Evolutionary conservation across 2,329 filamentous ascomycete genomes (phyloP).

Genomic region (Acrodontium crateriforme): DNA sequence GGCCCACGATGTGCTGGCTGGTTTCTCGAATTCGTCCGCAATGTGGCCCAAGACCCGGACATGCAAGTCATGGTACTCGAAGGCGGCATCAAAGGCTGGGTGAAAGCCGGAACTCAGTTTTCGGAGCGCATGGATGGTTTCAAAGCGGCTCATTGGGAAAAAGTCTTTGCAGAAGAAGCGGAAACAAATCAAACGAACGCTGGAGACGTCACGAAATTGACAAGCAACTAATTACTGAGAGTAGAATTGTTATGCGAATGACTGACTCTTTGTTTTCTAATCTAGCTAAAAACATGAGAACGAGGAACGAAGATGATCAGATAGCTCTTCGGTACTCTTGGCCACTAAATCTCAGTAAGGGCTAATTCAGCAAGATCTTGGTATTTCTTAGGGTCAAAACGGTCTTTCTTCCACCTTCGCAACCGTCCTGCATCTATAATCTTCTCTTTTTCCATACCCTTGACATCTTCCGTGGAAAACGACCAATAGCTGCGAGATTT

Average conservation of each 20-base stretch:
- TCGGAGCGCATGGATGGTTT: constrained; percentile 28
- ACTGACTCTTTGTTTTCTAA: no score
- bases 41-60: constrained; percentile 22
- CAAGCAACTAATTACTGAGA: no score
- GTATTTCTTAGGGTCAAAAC: constrained; percentile 17
- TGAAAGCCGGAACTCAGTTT: constrained; percentile 26
- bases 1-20: constrained; percentile 23
- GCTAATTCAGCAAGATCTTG: constrained; percentile 15
- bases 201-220: no score
- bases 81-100: constrained; percentile 33
- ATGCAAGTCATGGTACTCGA: constrained; percentile 29
- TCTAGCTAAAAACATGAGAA: no score
- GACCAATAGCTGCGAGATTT: constrained; percentile 14
- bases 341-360: constrained; percentile 19
- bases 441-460: constrained; percentile 13
- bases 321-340: no score
- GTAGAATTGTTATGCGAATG: no score
- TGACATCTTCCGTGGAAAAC: constrained; percentile 6
- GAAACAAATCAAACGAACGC: no score
- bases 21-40: constrained; percentile 22
- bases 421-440: constrained; percentile 16
- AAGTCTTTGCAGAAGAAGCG: constrained; percentile 21
- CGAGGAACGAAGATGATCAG: no score
- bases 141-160: constrained; percentile 28
- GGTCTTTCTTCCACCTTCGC: constrained; percentile 14